Conservation (phyloP, 768 basidiomycete genomes). For the Suillus lakei region DNA sequence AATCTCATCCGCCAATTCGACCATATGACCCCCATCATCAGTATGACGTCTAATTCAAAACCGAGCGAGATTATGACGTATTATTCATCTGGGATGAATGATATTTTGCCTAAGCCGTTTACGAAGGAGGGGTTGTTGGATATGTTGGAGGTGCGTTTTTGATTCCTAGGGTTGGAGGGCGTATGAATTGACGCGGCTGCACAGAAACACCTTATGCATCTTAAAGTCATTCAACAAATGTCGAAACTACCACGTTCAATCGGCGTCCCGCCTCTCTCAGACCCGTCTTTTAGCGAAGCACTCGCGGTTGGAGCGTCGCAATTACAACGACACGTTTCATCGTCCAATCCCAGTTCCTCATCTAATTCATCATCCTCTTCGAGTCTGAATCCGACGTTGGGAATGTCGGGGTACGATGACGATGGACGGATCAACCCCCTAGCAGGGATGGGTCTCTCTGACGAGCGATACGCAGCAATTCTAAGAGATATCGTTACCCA, state of each 20-base stretch:
- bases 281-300: constrained; percentile 57
- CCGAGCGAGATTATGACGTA: constrained; percentile 94
- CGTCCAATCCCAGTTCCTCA: constrained; percentile 7
- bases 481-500: constrained; percentile 73
- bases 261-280: constrained; percentile 67
- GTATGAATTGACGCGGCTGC: neutral
- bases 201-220: constrained; percentile 86
- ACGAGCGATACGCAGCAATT: constrained; percentile 86
- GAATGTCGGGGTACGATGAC: constrained; percentile 35
- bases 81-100: constrained; percentile 81
- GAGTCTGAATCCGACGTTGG: constrained; percentile 1
- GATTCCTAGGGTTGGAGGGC: neutral
- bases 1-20: constrained; percentile 95
- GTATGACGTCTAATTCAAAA: constrained; percentile 95
- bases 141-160: constrained; percentile 79
- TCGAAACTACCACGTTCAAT: constrained; percentile 65
- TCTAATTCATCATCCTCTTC: constrained; percentile 12
- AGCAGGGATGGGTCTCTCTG: constrained; percentile 84
- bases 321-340: constrained; percentile 6
- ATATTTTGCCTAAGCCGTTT: constrained; percentile 95
- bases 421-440: constrained; percentile 79
- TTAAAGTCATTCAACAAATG: constrained; percentile 85
- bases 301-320: constrained; percentile 46
- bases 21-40: constrained; percentile 94
- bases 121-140: constrained; percentile 90